A percentile compares a stretch with the other conserved stretches of the same genome.
Conservation (phyloP, 2,329 filamentous ascomycete genomes). For the Aspergillus sp. region DNA sequence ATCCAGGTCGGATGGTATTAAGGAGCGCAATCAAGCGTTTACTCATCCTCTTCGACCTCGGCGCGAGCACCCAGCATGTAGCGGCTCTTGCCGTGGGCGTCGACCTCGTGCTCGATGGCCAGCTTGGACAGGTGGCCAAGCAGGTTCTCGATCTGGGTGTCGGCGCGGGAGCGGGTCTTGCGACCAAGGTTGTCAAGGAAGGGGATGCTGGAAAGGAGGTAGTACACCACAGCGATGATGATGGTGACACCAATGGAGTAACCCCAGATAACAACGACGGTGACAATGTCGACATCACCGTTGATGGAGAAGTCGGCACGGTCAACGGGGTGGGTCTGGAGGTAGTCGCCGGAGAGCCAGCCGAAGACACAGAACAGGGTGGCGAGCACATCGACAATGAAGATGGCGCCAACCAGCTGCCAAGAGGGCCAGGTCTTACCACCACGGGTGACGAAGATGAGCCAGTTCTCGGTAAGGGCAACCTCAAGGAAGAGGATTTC, state of each 20-base stretch:
- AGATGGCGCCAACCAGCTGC: conserved; percentile 71
- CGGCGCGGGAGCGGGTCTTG: conserved; percentile 52
- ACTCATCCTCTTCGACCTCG: conserved; percentile 49
- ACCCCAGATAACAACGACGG: conserved; percentile 54
- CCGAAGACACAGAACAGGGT: conserved; percentile 76
- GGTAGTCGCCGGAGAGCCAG: conserved; percentile 62
- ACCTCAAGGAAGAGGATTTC: conserved; percentile 87
- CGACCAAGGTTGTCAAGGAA: conserved; percentile 55
- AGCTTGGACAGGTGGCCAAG: conserved; percentile 55
- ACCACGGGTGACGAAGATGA: conserved; percentile 94
- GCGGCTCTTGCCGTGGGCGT: conserved; percentile 48
- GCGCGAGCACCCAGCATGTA: conserved; percentile 46
- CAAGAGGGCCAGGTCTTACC: conserved; percentile 72
- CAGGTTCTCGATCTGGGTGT: conserved; percentile 58
- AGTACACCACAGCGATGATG: conserved; percentile 56
- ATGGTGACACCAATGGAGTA: conserved; percentile 57
- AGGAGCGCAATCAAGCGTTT: conserved; percentile 30
- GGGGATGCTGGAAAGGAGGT: conserved; percentile 48
- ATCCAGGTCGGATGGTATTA: conserved; percentile 35
- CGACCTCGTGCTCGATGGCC: conserved; percentile 53
- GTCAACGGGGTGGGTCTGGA: conserved; percentile 30
- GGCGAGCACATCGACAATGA: conserved; percentile 69
- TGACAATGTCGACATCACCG: conserved; percentile 60
- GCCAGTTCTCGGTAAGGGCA: conserved; percentile 91
- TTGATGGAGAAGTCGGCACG: conserved; percentile 41